These are phyloP conservation scores for Schizosaccharomyces versatilis DNA, from an alignment of 1,139 yeast species.

Conservation along the genomic window DNA sequence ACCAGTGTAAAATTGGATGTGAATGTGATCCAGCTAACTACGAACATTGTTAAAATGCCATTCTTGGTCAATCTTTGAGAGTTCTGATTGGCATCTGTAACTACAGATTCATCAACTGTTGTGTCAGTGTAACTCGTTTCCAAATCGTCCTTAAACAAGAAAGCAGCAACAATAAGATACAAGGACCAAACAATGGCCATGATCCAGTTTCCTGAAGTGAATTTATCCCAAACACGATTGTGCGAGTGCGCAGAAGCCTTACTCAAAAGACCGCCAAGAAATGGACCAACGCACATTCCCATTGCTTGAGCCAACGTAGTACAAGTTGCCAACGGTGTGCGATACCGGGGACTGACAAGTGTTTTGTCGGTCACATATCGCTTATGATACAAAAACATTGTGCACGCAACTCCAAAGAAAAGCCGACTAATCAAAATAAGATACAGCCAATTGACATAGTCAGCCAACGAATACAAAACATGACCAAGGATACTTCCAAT, in stretches of 20 bases:
- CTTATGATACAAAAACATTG: background rate
- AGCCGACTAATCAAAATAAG: constrained; percentile 1
- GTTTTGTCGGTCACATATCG: background rate
- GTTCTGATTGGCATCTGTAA: background rate
- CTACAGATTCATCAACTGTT: background rate
- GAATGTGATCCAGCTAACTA: background rate
- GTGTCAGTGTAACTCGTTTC: too few species aligned
- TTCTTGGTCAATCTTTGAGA: background rate
- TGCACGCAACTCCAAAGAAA: background rate
- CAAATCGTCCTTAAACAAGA: background rate
- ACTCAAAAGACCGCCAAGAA: background rate
- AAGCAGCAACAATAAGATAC: background rate
- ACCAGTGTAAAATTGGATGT: background rate
- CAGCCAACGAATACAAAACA: background rate
- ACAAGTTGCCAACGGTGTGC: background rate
- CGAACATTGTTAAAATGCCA: background rate
- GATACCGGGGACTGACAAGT: background rate
- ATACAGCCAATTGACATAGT: background rate
- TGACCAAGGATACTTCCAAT: background rate
- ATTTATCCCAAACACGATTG: background rate
- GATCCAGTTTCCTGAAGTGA: background rate
- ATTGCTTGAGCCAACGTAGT: background rate
- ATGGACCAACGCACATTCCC: constrained; percentile 1
- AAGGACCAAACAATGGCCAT: background rate
- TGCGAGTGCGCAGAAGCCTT: background rate